Conservation (phyloP, 345 rosid species). For the Hevea brasiliensis region DNA sequence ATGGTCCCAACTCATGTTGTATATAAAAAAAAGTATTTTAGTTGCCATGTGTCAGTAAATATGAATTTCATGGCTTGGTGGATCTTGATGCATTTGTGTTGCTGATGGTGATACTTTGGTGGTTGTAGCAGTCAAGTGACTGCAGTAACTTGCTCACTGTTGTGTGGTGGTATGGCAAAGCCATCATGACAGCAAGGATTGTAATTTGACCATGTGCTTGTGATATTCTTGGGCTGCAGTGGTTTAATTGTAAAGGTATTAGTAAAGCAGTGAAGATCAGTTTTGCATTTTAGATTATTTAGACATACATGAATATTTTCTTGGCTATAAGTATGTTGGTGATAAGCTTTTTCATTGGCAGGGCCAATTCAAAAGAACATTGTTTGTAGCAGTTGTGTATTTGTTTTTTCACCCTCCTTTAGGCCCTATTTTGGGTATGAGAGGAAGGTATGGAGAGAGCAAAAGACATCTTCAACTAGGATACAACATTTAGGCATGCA, state of each 20-base stretch:
- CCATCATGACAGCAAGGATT: neutral
- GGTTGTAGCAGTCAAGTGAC: neutral
- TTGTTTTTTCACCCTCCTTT: neutral
- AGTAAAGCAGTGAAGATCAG: neutral
- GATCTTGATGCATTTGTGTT: neutral
- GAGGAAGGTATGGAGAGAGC: no score
- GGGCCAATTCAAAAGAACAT: neutral
- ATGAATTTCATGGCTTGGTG: neutral
- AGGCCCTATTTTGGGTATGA: no score
- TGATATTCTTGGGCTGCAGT: neutral
- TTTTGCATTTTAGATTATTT: neutral
- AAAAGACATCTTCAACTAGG: no score
- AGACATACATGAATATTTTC: neutral
- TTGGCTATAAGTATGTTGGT: neutral
- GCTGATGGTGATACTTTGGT: neutral
- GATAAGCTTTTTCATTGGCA: neutral
- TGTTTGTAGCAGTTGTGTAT: neutral
- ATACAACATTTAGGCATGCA: no score
- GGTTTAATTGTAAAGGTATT: neutral
- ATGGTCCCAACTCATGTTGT: neutral
- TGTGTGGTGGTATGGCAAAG: neutral
- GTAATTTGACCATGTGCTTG: neutral
- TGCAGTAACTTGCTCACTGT: neutral
- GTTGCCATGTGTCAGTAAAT: neutral
- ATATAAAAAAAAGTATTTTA: neutral